Percentiles rank a stretch among this genome's conserved stretches.
Evolutionary conservation across 2,329 filamentous ascomycete genomes (phyloP).

Genomic region (Furcasterigmium sp.): DNA sequence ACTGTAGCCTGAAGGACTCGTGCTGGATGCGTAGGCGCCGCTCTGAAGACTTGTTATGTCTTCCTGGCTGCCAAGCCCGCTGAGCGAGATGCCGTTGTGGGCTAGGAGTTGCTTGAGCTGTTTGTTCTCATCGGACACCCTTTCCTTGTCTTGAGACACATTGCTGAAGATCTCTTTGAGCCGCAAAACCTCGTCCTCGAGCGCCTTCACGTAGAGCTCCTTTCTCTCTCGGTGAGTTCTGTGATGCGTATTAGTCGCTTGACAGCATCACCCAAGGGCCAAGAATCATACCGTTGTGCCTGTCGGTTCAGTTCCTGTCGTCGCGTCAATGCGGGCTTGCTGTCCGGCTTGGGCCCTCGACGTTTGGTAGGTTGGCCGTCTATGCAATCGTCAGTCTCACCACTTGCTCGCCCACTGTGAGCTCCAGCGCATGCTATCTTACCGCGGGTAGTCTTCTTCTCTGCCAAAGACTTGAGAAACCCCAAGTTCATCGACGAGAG

Average conservation of each 20-base stretch:
- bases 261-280: not conserved
- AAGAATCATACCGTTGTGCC: slow-evolving; percentile 90
- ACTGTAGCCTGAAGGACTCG: slow-evolving; percentile 56
- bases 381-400: slow-evolving; percentile 20
- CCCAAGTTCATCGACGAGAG: slow-evolving; percentile 45
- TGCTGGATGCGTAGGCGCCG: slow-evolving; percentile 42
- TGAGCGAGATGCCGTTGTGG: slow-evolving; percentile 43
- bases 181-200: slow-evolving; percentile 86
- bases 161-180: slow-evolving; percentile 80
- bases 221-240: slow-evolving; percentile 97
- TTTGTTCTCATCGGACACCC: slow-evolving; percentile 72
- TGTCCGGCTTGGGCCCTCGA: slow-evolving; percentile 92
- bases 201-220: slow-evolving; percentile 88
- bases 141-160: slow-evolving; percentile 69
- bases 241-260: slow-evolving; percentile 13
- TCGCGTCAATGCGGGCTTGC: slow-evolving; percentile 86
- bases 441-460: slow-evolving; percentile 78
- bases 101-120: slow-evolving; percentile 57
- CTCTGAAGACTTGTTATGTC: slow-evolving; percentile 41
- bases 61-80: slow-evolving; percentile 25
- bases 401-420: not conserved
- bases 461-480: slow-evolving; percentile 62
- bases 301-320: slow-evolving; percentile 93
- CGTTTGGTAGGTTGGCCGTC: slow-evolving; percentile 85
- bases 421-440: slow-evolving; percentile 14